phyloP scores from a whole-genome alignment of 2,329 filamentous ascomycete species.

The Fusarium graminum region DNA sequence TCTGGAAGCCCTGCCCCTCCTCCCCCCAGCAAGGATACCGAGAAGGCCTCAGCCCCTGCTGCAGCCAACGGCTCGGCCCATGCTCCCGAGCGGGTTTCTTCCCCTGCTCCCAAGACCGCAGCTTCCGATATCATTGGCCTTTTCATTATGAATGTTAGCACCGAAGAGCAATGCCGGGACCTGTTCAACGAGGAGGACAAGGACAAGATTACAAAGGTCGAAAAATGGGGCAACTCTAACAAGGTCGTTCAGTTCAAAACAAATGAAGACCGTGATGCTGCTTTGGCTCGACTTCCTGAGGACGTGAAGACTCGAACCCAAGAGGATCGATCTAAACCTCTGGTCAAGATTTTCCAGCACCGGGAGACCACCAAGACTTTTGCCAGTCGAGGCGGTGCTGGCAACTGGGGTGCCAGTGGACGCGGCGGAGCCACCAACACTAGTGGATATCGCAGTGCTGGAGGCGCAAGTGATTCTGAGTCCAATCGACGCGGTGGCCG shows the following conservation, averaged over 20 bases:
- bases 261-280: constrained; percentile 81
- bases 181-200: constrained; percentile 87
- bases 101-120: constrained; percentile 70
- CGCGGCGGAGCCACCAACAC: constrained; percentile 70
- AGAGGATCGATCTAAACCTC: constrained; percentile 81
- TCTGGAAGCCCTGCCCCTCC: constrained; percentile 56
- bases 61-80: constrained; percentile 67
- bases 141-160: constrained; percentile 89
- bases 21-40: constrained; percentile 64
- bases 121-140: constrained; percentile 82
- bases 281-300: constrained; percentile 78
- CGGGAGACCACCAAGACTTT: constrained; percentile 69
- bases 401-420: constrained; percentile 75
- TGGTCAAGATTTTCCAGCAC: constrained; percentile 86
- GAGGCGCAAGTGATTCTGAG: constrained; percentile 78
- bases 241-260: constrained; percentile 89
- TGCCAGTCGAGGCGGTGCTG: constrained; percentile 72
- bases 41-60: constrained; percentile 64
- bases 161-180: constrained; percentile 83
- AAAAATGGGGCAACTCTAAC: constrained; percentile 83
- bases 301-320: constrained; percentile 80
- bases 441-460: constrained; percentile 87
- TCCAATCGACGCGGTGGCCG: constrained; percentile 68
- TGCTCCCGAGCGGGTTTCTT: constrained; percentile 65
- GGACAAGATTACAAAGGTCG: constrained; percentile 81